A percentile compares a stretch with the other conserved stretches of the same genome.
Evolutionary conservation across 2,329 filamentous ascomycete species (phyloP).

Genomic region (Cladosporium colombiae): DNA sequence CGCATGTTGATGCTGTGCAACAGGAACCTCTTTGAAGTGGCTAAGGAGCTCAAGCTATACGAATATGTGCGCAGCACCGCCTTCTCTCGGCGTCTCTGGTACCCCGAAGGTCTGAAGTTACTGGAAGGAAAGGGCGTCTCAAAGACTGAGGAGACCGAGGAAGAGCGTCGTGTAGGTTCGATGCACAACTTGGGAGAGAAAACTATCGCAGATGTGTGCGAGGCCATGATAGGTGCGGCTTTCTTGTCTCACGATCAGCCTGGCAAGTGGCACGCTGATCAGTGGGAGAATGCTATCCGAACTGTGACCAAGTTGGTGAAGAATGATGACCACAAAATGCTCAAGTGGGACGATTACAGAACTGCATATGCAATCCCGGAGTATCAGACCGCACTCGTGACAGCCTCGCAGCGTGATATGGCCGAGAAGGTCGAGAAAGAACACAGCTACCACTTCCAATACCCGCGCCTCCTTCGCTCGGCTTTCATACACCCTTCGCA

Average conservation of each 20-base stretch:
- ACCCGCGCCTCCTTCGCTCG: constrained; percentile 74
- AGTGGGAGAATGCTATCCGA: constrained; percentile 62
- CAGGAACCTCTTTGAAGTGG: constrained; percentile 79
- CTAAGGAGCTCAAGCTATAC: constrained; percentile 65
- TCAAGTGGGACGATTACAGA: constrained; percentile 72
- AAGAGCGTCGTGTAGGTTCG: constrained; percentile 39
- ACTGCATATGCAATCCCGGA: constrained; percentile 65
- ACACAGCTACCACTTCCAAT: constrained; percentile 67
- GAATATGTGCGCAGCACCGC: constrained; percentile 80
- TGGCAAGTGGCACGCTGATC: constrained; percentile 44
- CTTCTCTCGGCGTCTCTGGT: constrained; percentile 84
- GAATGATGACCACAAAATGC: constrained; percentile 68
- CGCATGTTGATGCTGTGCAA: constrained; percentile 93
- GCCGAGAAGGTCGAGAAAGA: constrained; percentile 63
- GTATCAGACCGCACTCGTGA: constrained; percentile 66
- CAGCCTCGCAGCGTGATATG: constrained; percentile 69
- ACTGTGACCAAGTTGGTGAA: constrained; percentile 71
- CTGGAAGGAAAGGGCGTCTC: constrained; percentile 57
- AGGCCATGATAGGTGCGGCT: constrained; percentile 88
- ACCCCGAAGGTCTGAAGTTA: constrained; percentile 75
- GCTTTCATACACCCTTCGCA: constrained; percentile 89
- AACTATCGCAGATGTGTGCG: constrained; percentile 78
- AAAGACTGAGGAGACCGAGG: constrained; percentile 46
- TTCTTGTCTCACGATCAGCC: constrained; percentile 57
- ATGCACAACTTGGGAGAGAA: constrained; percentile 79